Evolutionary conservation across 2,329 filamentous ascomycete species (phyloP), one percentile per base, ranked within the genome.

Genomic region (Ceratocystis lukuohia): DNA sequence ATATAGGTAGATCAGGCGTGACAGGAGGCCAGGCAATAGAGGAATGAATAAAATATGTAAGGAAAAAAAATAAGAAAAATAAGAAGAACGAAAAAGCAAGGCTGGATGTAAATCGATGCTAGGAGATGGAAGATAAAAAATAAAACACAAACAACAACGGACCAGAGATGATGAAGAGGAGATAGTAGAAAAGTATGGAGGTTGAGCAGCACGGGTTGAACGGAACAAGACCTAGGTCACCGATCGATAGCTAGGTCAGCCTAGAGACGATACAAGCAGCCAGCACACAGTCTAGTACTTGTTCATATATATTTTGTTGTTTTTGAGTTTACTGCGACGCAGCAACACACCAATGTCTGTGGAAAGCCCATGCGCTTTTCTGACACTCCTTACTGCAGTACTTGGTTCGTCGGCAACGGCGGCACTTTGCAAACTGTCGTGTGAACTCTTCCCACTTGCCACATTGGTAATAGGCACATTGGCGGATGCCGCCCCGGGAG

Each of bases 351-450:
- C 94, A 99, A 77, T 97, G 95, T 69, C 94, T 87, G 75, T 99
- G 94, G 77, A 91, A 97, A 33, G 94, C 91, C 94, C 94, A 99
- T 8, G 94, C 95, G 71, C 90, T 95, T 80, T 97, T 97, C 78
- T 99, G 94, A 77, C 94, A 99, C 76, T 99, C 94, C 77, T 99
- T 99, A 83, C 92, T 96, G 85, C 94, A 99, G 79, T 96, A 96
- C 76, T 99, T 99, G 69, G 94, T 99, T 70, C 94, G 86, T 71
- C 94, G 86, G 78, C 94, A 99, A 70, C 94, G 87, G 70, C 94
- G 87, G 78, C 94, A 99, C 78, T 99, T 99, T 71, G 94, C 94
- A 76, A 99, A 99, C 74, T 99, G 93, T 69, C 94, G 86, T 48
- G 93, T 92, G 75, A 86, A 96, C 76, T 96, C 89, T 76, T 99